Percentiles rank a stretch among this genome's conserved stretches.
Evolutionary conservation across 257 asterid genomes (phyloP).

Genomic region (Primulina tabacum): DNA sequence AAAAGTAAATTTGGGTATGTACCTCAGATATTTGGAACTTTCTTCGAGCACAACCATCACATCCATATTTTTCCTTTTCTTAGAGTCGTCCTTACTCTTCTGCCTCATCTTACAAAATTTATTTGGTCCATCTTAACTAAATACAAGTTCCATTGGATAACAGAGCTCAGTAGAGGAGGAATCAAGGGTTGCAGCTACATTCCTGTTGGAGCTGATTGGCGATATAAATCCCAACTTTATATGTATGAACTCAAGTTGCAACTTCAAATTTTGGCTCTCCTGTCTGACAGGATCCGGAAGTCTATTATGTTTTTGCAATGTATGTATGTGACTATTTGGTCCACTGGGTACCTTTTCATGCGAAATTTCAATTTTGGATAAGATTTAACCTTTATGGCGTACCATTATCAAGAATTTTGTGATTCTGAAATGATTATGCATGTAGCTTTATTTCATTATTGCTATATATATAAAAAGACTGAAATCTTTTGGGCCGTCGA

Average conservation of each 20-base stretch:
- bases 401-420: conserved; percentile 3
- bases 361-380: conserved; percentile 17
- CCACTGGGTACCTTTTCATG: conserved; percentile 16
- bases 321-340: conserved; percentile 32
- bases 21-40: neutral
- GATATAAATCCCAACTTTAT: neutral
- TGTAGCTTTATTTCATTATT: neutral
- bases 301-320: conserved; percentile 23
- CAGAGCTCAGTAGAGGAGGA: neutral
- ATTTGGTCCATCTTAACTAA: neutral
- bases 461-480: neutral
- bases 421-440: conserved; percentile 15
- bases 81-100: neutral
- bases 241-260: conserved; percentile 14
- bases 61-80: neutral
- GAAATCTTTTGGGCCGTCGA: neutral
- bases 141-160: neutral
- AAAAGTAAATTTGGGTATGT: conserved; percentile 17
- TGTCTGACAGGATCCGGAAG: conserved; percentile 21
- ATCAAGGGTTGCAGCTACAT: neutral
- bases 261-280: conserved; percentile 1
- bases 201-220: conserved; percentile 11
- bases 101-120: neutral
- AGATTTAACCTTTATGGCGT: conserved; percentile 9
- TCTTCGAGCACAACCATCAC: neutral